These are phyloP conservation scores for Dendrobium huoshanense DNA, from an alignment of 106 monocot genomes.

Conservation along the genomic window DNA sequence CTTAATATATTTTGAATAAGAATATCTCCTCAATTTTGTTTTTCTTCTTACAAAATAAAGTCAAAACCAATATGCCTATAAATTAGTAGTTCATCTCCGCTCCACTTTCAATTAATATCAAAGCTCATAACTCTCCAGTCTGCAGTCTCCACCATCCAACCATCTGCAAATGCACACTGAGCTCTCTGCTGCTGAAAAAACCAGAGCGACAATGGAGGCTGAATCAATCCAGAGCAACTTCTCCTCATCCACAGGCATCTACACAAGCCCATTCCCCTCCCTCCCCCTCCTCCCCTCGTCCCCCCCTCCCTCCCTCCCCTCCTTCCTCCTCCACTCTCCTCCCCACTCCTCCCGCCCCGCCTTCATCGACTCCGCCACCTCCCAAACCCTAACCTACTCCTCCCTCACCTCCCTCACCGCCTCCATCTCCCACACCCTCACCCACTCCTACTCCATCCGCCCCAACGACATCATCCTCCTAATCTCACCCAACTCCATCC, in stretches of 20 bases:
- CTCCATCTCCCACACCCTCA: constrained; percentile 17
- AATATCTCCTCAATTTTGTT: too few relatives aligned
- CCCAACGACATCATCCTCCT: constrained; percentile 46
- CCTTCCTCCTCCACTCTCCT: constrained; percentile 12
- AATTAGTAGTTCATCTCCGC: too few relatives aligned
- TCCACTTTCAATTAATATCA: too few relatives aligned
- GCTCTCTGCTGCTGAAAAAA: too few relatives aligned
- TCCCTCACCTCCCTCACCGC: constrained; percentile 24
- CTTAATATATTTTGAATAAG: too few relatives aligned
- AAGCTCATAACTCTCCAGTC: too few relatives aligned
- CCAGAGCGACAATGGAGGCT: too few relatives aligned
- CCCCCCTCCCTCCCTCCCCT: background rate
- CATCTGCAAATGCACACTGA: too few relatives aligned
- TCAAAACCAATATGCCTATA: too few relatives aligned
- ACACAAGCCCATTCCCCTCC: constrained; percentile 22
- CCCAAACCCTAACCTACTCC: constrained; percentile 31
- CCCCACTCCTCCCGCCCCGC: constrained; percentile 29
- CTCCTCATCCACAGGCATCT: constrained; percentile 11
- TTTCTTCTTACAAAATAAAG: too few relatives aligned
- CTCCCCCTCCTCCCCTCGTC: background rate
- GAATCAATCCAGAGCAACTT: too few relatives aligned
- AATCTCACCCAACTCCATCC: constrained; percentile 43
- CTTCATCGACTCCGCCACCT: constrained; percentile 51
- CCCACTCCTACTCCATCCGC: constrained; percentile 16
- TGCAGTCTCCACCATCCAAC: too few relatives aligned